phyloP scores from a whole-genome alignment of 352 stramenopile genomes.

The Phytophthora boehmeriae region DNA sequence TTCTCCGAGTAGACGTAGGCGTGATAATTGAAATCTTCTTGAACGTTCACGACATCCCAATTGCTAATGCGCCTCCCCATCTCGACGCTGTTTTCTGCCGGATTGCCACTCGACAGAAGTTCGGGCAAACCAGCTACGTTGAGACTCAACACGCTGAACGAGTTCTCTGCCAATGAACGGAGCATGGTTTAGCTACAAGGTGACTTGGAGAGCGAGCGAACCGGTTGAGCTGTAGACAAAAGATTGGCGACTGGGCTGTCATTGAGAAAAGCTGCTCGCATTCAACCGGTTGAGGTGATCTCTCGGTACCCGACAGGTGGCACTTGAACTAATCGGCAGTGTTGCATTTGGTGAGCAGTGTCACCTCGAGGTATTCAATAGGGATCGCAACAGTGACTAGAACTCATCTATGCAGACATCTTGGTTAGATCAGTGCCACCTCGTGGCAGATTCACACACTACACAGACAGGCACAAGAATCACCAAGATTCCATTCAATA shows the following conservation, averaged over 20 bases:
- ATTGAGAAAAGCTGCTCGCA: too few species aligned
- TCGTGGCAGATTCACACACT: too few species aligned
- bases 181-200: constrained; percentile 23
- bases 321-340: too few species aligned
- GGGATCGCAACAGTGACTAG: too few species aligned
- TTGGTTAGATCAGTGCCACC: too few species aligned
- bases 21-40: constrained; percentile 56
- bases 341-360: too few species aligned
- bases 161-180: constrained; percentile 36
- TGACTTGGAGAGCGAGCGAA: not conserved
- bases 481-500: too few species aligned
- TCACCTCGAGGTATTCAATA: too few species aligned
- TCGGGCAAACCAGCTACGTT: constrained; percentile 53
- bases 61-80: constrained; percentile 48
- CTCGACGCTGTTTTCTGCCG: constrained; percentile 47
- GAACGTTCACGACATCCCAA: constrained; percentile 42
- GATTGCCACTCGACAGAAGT: constrained; percentile 53
- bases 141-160: constrained; percentile 49
- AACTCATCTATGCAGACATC: too few species aligned
- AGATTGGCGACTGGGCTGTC: constrained; percentile 12
- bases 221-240: constrained; percentile 7
- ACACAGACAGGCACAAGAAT: too few species aligned
- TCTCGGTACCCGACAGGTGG: too few species aligned
- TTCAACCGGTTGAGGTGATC: too few species aligned
- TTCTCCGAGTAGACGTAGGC: constrained; percentile 48